phyloP scores from a whole-genome alignment of 2,329 filamentous ascomycete genomes.

The Dryadomyces sulphureus region DNA sequence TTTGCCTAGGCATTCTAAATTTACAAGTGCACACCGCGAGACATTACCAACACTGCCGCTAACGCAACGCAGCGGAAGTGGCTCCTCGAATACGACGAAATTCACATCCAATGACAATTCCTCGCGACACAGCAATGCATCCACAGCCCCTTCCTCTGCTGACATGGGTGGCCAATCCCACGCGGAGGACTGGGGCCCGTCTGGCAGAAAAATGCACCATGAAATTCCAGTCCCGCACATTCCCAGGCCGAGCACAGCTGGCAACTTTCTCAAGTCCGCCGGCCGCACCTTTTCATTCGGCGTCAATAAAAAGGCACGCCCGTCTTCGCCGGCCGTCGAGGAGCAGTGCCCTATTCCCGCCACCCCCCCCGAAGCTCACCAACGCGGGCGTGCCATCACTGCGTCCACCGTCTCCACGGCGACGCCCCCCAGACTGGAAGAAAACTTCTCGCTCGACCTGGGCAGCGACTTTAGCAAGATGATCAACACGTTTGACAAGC shows the following conservation, averaged over 20 bases:
- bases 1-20: too few relatives aligned
- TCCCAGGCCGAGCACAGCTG: conserved; percentile 30
- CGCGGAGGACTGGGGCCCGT: conserved; percentile 23
- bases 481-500: conserved; percentile 42
- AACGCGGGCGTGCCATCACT: conserved; percentile 34
- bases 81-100: conserved; percentile 46
- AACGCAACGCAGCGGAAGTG: conserved; percentile 33
- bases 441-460: conserved; percentile 33
- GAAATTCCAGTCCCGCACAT: conserved; percentile 25
- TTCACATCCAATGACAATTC: conserved; percentile 44
- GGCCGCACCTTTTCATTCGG: conserved; percentile 47
- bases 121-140: conserved; percentile 46
- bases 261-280: conserved; percentile 39
- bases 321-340: conserved; percentile 22
- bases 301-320: conserved; percentile 33
- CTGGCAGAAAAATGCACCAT: conserved; percentile 21
- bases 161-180: conserved; percentile 21
- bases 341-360: conserved; percentile 16
- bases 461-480: conserved; percentile 44
- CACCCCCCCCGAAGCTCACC: conserved; percentile 12
- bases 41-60: background rate
- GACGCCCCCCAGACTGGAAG: conserved; percentile 33
- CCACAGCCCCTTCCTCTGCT: conserved; percentile 45
- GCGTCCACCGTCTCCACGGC: conserved; percentile 38
- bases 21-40: background rate